Evolutionary conservation across 495 filamentous ascomycete genomes (phyloP), one percentile per base, ranked within the genome.

Genomic region (Achaetomiella virescens): DNA sequence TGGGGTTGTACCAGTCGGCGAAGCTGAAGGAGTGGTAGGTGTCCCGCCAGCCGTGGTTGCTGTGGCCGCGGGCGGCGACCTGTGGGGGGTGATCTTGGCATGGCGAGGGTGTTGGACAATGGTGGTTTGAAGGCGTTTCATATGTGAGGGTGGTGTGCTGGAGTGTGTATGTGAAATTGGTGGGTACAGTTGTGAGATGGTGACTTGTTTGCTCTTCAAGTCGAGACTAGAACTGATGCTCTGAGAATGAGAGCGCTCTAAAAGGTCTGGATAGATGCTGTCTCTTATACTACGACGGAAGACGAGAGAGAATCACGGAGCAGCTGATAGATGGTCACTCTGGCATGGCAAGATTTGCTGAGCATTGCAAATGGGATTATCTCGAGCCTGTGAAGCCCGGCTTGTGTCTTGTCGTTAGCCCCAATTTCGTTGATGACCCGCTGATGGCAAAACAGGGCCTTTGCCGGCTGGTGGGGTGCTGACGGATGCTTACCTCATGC

Each of bases 1-100:
- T 57, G 31, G 84, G 84, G 69, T 88, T 80, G 72, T 82, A 81
- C 78, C 90, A 91, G 57, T 71, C 69, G 54, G 87, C 86, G 66
- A 91, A 91, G 69, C 77, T 81, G 78, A 95, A 91, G 53, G 84
- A 88, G 74, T 91, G 88, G 73, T 84, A 90, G 21, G 81, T 84
- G 69, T 91, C 84, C n/a, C 91, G 81, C 88, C 88, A 92, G 66
- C 84, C 87, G 68, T 90, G 85, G 65, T 90, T 80, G 54, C 80
- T 77, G 66, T 91, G 87, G 37, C 87, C 89, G 44, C 88, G 79
- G 29, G 79, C 76, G 36, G 65, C 65, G 83, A 86, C 58, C 72
- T 78, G 62, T 84, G 84, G 21, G 78, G 75, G 24, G 77, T 76
- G 66, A 88, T 83, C 60, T 80, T 83, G 43, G 82, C 82, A 75